Percentiles rank a stretch among this genome's conserved stretches.
phyloP scores from a whole-genome alignment of 2,329 filamentous ascomycete genomes.

The Parastagonospora avenae region DNA sequence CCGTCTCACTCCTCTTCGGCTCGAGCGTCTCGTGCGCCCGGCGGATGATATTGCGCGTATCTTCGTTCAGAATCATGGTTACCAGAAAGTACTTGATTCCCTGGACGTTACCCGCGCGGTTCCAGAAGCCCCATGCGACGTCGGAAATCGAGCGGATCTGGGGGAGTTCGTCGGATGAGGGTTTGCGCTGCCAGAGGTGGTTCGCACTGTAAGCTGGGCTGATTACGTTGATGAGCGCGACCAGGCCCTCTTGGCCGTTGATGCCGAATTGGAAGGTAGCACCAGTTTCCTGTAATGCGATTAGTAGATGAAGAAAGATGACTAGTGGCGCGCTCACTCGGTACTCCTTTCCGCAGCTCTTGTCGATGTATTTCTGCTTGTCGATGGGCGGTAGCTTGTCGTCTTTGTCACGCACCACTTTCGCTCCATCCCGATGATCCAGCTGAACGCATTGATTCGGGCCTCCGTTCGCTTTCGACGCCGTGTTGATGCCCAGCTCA shows the following conservation, averaged over 20 bases:
- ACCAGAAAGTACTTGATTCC: constrained; percentile 17
- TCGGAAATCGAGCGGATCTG: constrained; percentile 10
- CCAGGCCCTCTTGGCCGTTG: constrained; percentile 1
- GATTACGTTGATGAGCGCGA: constrained; percentile 13
- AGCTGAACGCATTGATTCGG: constrained; percentile 15
- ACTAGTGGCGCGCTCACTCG: background rate
- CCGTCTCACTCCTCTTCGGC: constrained; percentile 9
- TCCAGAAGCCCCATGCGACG: constrained; percentile 18
- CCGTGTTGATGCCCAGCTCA: constrained; percentile 9
- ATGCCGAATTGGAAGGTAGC: constrained; percentile 9
- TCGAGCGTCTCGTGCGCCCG: constrained; percentile 2
- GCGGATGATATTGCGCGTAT: constrained; percentile 3
- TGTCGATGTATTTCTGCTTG: constrained; percentile 12
- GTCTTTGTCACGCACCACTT: constrained; percentile 11
- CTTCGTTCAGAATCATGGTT: constrained; percentile 10
- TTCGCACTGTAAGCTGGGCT: constrained; percentile 6
- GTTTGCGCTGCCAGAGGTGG: constrained; percentile 7
- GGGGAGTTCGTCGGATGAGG: constrained; percentile 5
- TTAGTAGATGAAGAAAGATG: background rate
- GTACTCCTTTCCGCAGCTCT: constrained; percentile 10
- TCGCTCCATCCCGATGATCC: constrained; percentile 10
- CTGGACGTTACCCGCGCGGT: constrained; percentile 6
- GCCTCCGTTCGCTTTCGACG: constrained; percentile 8
- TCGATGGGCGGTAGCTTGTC: constrained; percentile 5
- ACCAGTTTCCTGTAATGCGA: constrained; percentile 4